Base-by-base conservation (phyloP, 1,284 basidiomycete species). In the Porodaedalea pini region DNA sequence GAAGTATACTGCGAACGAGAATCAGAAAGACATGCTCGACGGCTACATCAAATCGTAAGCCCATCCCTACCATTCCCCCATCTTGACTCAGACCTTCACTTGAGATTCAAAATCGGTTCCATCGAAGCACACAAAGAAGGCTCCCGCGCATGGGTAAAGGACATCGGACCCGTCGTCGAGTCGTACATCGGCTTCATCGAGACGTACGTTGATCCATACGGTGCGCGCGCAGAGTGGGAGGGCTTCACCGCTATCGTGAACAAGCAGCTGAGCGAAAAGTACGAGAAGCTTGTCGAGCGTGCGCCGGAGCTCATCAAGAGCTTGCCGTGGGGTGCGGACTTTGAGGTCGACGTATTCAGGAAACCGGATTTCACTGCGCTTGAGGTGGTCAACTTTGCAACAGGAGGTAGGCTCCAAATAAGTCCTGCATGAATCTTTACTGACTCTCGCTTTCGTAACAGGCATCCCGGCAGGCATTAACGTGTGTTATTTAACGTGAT, bases 161-260 rank as follows among this genome's bases (percentile, higher is more conserved):
- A 94, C 68, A 73, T 90, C 27, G 88, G 89, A 0, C 91, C 91
- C 8, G 85, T 88, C n/a, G 92, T 94, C 10, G 92, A 93, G 70
- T 87, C 80, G 36, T 92, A 93, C 69, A 83, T 93, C 56, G 91
- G 91, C 23, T 76, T 74, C 61, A 68, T 77, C 34, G 77, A 78
- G 68, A 64, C 60, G 17, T 93, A 93, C 61, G 86, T 92, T 17
- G 91, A 94, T 67, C 92, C 91, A 7, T 91, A 89, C 61, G 89
- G 87, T 47, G 85, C 79, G 25, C 82, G 88, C 53, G 90, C 90
- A 0, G 91, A 93, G 69, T 93, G 90, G 89, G 90, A 93, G 80
- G 90, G 87, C 81, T 94, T 94, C 69, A 90, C 90, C 29, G 90
- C 91, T 4, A 86, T 92, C 62, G 92, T 94, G 50, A 83, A 93